Evolutionary conservation across 2,329 filamentous ascomycete species (phyloP).

Genomic region (Zymoseptoria passerinii): DNA sequence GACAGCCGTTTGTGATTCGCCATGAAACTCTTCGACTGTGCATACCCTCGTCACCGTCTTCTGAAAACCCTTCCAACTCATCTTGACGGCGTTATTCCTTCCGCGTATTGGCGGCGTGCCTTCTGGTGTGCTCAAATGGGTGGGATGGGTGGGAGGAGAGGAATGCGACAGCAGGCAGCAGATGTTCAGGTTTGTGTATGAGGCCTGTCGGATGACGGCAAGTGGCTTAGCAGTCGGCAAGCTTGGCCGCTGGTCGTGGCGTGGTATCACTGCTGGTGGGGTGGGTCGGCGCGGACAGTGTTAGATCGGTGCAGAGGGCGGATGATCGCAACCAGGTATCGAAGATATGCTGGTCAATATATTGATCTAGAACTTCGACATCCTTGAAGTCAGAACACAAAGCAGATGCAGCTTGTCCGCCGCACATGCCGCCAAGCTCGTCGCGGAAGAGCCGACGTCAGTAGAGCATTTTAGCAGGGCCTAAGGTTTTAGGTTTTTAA

Average conservation of each 20-base stretch:
- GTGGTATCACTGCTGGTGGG: neutral
- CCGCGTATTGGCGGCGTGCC: neutral
- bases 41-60: constrained; percentile 81
- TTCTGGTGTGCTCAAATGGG: neutral
- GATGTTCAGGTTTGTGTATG: neutral
- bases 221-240: neutral
- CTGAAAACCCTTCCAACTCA: constrained; percentile 96
- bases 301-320: neutral
- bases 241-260: neutral
- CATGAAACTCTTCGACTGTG: neutral
- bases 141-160: neutral
- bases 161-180: constrained; percentile 3
- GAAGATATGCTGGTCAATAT: neutral
- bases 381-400: neutral
- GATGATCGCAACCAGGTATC: neutral
- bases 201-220: neutral
- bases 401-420: neutral
- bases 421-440: neutral
- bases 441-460: neutral
- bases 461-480: no score
- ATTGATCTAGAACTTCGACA: neutral
- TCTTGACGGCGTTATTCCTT: constrained; percentile 35
- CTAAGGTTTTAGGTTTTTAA: no score
- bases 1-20: neutral
- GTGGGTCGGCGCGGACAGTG: neutral